A percentile compares a stretch with the other conserved stretches of the same genome.
Evolutionary conservation across 1,284 basidiomycete species (phyloP).

Genomic region (Hypsizygus ulmarius): DNA sequence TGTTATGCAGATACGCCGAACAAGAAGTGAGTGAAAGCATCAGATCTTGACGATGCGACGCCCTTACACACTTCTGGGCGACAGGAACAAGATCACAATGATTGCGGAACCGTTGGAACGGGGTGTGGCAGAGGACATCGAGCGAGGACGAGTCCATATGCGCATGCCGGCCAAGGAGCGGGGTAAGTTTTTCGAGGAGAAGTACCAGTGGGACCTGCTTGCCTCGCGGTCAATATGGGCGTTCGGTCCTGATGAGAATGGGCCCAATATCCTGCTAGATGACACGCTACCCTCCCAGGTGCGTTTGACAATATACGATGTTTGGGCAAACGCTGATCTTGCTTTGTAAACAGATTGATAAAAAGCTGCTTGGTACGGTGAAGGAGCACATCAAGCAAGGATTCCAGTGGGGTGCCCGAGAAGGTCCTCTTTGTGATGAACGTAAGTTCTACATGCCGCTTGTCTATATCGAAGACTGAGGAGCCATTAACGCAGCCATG

Average conservation of each 20-base stretch:
- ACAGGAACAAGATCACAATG: conserved; percentile 96
- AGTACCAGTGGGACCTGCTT: conserved; percentile 97
- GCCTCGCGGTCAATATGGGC: conserved; percentile 99
- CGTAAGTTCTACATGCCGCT: conserved; percentile 58
- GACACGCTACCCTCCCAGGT: conserved; percentile 96
- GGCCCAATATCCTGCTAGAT: conserved; percentile 92
- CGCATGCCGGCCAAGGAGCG: conserved; percentile 91
- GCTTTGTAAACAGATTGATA: conserved; percentile 67
- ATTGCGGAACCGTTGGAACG: conserved; percentile 94
- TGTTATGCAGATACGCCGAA: conserved; percentile 99
- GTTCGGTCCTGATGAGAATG: conserved; percentile 97
- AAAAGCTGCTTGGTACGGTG: conserved; percentile 85
- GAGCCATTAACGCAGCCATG: conserved; percentile 67
- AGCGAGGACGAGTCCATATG: conserved; percentile 88
- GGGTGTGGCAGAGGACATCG: conserved; percentile 93
- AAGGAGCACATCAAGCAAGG: conserved; percentile 98
- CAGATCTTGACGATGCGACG: conserved; percentile 11
- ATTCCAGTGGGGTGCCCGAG: conserved; percentile 98
- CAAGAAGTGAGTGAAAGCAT: conserved; percentile 73
- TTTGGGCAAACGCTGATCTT: conserved; percentile 5
- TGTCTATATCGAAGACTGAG: conserved; percentile 5
- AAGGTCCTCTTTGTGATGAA: conserved; percentile 97
- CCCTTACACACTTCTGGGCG: conserved; percentile 1
- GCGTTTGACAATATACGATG: conserved; percentile 4
- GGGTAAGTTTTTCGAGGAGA: conserved; percentile 91